These are phyloP conservation scores for Aspergillus sp. DNA, from an alignment of 2,329 filamentous ascomycete genomes.

Conservation along the genomic window DNA sequence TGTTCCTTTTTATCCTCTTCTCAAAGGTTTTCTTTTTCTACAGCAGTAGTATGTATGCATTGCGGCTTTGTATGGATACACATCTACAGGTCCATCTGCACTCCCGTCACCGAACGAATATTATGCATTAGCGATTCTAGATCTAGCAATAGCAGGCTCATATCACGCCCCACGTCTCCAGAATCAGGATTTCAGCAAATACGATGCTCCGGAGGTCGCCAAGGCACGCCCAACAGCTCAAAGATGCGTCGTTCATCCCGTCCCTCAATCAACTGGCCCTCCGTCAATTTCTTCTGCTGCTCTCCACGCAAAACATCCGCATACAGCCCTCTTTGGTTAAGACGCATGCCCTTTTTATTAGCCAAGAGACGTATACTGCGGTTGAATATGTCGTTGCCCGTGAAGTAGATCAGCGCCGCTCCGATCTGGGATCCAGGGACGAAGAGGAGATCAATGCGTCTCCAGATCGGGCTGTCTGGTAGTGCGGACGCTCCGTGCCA, in stretches of 20 bases:
- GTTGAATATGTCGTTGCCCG: slow-evolving; percentile 92
- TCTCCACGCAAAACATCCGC: slow-evolving; percentile 59
- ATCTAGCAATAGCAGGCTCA: background rate
- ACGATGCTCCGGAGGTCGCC: slow-evolving; percentile 68
- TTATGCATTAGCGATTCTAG: no score
- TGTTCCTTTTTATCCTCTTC: no score
- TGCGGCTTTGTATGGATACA: no score
- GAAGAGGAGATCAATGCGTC: slow-evolving; percentile 75
- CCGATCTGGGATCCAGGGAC: slow-evolving; percentile 75
- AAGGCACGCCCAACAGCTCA: slow-evolving; percentile 72
- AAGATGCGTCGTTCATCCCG: slow-evolving; percentile 74
- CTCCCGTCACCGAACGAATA: no score
- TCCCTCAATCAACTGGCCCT: slow-evolving; percentile 67
- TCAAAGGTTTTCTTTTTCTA: no score
- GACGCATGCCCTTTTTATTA: slow-evolving; percentile 69
- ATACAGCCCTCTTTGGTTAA: slow-evolving; percentile 80
- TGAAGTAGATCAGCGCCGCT: slow-evolving; percentile 88
- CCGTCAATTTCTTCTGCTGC: slow-evolving; percentile 54
- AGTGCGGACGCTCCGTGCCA: slow-evolving; percentile 83
- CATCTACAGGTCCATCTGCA: no score
- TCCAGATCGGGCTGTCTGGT: slow-evolving; percentile 57
- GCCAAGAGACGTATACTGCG: slow-evolving; percentile 74
- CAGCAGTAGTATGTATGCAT: no score
- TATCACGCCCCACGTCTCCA: background rate
- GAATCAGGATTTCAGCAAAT: slow-evolving; percentile 53